These are phyloP conservation scores for Candida palmyrensis DNA, from an alignment of 805 yeast species.

Conservation along the genomic window DNA sequence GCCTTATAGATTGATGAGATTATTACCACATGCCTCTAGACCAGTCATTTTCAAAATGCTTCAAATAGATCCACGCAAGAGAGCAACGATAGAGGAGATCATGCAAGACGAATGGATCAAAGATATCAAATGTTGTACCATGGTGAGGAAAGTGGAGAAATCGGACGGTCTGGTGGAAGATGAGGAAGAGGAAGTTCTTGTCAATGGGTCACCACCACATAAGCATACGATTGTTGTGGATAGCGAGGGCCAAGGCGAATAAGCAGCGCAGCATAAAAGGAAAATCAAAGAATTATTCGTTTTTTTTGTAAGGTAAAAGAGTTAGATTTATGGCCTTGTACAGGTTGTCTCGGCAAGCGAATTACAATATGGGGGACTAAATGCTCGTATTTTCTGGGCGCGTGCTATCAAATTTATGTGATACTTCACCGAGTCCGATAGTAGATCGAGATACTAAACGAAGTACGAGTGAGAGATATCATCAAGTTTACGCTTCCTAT, in stretches of 20 bases:
- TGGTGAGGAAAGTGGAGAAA: constrained; percentile 16
- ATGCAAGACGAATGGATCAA: constrained; percentile 67
- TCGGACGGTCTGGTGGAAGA: constrained; percentile 25
- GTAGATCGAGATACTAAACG: no score
- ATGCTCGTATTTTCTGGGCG: no score
- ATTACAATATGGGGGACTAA: no score
- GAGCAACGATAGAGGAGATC: constrained; percentile 67
- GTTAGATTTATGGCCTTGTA: no score
- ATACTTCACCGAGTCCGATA: no score
- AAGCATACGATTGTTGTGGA: constrained; percentile 34
- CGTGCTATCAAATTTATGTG: no score
- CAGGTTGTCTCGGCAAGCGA: no score
- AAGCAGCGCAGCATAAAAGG: neutral
- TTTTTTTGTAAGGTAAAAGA: constrained; percentile 1
- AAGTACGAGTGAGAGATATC: no score
- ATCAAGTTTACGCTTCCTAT: no score
- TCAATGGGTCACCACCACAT: constrained; percentile 33
- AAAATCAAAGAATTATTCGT: neutral
- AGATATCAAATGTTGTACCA: constrained; percentile 58
- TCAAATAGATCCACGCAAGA: constrained; percentile 50
- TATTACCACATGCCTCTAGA: constrained; percentile 78
- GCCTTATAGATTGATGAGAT: constrained; percentile 75
- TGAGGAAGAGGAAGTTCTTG: constrained; percentile 31
- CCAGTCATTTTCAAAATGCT: constrained; percentile 68
- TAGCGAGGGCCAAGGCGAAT: constrained; percentile 11